Evolutionary conservation across 306 rosid species (phyloP), one percentile per base, ranked within the genome.

Genomic region (Astragalus glycyphyllos): DNA sequence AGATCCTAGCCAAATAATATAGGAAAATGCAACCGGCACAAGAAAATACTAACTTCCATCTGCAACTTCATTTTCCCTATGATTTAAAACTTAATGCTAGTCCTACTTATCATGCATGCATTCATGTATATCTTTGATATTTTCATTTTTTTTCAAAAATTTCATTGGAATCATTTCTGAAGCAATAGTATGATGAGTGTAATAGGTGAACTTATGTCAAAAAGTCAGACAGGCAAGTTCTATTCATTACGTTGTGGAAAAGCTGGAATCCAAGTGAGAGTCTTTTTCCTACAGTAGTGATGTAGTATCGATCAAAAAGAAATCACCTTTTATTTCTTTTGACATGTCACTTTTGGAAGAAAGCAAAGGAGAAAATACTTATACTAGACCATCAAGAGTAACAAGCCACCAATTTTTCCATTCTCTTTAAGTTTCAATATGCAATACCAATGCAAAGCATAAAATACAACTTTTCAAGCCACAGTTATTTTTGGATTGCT

Each of bases 1-100:
- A 61, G 34, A 68, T 48, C 51, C 54, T 53, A 38, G 56, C 49
- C 38, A 74, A 61, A 53, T 44, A 72, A 46, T 61, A 77, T 62
- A 40, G 14, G 59, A 14, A 73, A 48, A 55, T 55, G 60, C 70
- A 62, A 42, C 40, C 11, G 45, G 60, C n/a, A 48, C 57, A 47
- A 34, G 55, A 9, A 69, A 60, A 60, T 29, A 4, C 58, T 3
- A 26, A 12, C 11, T 45, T 58, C 41, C 15, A 69, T 37, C 29
- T 0, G 32, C 8, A 11, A 16, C 13, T 60, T 38, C 1, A 12
- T 35, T 46, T 35, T 40, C 14, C 14, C 12, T 4, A 4, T 13
- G 23, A 46, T 20, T 12, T 15, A 32, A 20, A n/a, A 46, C 68
- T 45, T n/a, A 17, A 71, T 46, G 23, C 46, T 42, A 42, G 38